These are phyloP conservation scores for Apiotrichum gamsii DNA, from an alignment of 1,284 basidiomycete genomes.

Conservation along the genomic window DNA sequence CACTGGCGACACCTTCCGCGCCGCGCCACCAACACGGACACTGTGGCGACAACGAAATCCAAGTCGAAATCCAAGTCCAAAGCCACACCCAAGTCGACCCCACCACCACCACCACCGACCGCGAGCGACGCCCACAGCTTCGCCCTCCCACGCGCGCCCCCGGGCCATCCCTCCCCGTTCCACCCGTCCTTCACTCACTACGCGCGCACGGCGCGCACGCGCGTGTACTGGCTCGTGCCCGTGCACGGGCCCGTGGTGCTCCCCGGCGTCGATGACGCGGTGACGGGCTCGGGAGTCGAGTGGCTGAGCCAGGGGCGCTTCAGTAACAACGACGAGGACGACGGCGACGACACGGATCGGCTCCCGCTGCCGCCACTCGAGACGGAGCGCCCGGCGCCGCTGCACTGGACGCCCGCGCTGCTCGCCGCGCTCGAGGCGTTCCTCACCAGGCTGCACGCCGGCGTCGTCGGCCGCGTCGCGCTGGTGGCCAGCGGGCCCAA, in stretches of 20 bases:
- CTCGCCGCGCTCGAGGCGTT: no score
- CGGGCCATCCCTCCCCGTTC: conserved; percentile 13
- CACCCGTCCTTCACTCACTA: conserved; percentile 27
- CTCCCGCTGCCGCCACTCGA: no score
- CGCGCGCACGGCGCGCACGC: conserved; percentile 10
- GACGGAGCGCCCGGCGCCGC: conserved; percentile 9
- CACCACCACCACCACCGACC: conserved; percentile 12
- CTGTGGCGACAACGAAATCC: no score
- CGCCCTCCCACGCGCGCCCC: conserved; percentile 12
- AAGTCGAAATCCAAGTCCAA: no score
- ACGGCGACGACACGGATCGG: not conserved
- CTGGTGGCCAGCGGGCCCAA: conserved; percentile 26
- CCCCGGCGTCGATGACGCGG: conserved; percentile 16
- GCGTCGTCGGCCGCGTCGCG: conserved; percentile 19
- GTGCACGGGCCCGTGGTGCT: conserved; percentile 34
- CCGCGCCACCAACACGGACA: not conserved
- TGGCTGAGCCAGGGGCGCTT: conserved; percentile 5
- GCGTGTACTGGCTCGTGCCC: conserved; percentile 40
- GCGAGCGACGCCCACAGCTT: conserved; percentile 1
- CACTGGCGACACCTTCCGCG: conserved; percentile 18
- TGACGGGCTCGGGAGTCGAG: not conserved
- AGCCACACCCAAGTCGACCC: no score
- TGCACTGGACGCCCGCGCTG: conserved; percentile 24
- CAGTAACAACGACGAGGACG: not conserved
- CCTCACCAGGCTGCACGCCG: no score